Evolutionary conservation across 805 yeast species (phyloP), one percentile per base, ranked within the genome.

Genomic region (Metschnikowia lochheadii): DNA sequence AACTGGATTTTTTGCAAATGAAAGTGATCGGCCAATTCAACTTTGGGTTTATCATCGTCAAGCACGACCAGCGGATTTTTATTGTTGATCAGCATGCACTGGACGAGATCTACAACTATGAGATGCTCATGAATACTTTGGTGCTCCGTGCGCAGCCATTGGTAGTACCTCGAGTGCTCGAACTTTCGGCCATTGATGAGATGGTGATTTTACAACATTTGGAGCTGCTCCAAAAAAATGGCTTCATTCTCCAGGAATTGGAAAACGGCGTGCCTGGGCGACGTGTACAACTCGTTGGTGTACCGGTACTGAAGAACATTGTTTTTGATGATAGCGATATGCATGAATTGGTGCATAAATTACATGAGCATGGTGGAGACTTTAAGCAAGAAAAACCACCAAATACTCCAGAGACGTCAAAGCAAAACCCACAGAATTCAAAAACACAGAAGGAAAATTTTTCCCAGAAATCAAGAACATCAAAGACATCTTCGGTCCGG

Each of bases 21-120:
- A 66, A 77, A 38, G 69, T 94, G 11, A 80, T 92, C 6, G 99
- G 99, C 0, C 99, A 94, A 67, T 94, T 94, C 70, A 94, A 94
- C 64, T 68, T 87, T n/a, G 99, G 98, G 0, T 94, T 94, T 59
- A 89, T 94, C n/a, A 94, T 88, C 0, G 77, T 80, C 2, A 73
- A 83, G 46, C 65, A 67, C n/a, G 62, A 64, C 2, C 63, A 63
- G 23, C 89, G 89, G 61, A 59, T 92, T 32, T 91, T 94, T 60
- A 91, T 94, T 33, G 78, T 94, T 44, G 99, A 94, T 65, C 99
- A 94, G 66, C 99, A 94, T 70, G 99, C 99, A 0, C 87, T 96
- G 56, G 99, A 94, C 69, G 99, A 94, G 62, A 94, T 91, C 58
- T 89, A 62, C 71, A 94, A 94, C 65, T 94, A 89, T 70, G 99